Conservation (phyloP, 164 flowering plant genomes). For the Cinnamomum micranthum region DNA sequence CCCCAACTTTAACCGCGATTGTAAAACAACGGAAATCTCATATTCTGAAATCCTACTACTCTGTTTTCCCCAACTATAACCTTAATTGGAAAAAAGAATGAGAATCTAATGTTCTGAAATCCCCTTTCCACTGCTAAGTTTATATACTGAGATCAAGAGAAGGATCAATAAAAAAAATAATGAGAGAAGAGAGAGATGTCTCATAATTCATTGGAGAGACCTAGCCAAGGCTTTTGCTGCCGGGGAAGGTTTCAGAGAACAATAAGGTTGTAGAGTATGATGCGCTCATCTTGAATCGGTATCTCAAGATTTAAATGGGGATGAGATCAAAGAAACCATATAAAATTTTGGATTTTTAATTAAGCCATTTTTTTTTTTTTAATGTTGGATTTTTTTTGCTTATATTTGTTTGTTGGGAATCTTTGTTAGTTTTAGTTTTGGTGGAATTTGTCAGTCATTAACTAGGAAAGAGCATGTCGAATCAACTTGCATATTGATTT, state of each 20-base stretch:
- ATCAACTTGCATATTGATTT: too few relatives aligned
- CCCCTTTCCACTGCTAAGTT: too few relatives aligned
- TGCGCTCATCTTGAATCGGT: conserved; percentile 50
- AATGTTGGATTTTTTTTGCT: too few relatives aligned
- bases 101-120: neutral
- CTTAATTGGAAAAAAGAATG: neutral
- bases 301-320: conserved; percentile 64
- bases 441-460: too few relatives aligned
- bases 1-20: neutral
- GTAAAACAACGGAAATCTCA: too few relatives aligned
- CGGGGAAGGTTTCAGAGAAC: conserved; percentile 75
- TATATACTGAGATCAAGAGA: neutral
- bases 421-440: too few relatives aligned
- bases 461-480: too few relatives aligned
- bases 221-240: conserved; percentile 76
- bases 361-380: too few relatives aligned
- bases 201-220: conserved; percentile 56
- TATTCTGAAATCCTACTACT: too few relatives aligned
- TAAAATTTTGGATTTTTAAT: conserved; percentile 1
- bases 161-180: neutral
- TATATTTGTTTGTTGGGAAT: too few relatives aligned
- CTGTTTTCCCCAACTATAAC: too few relatives aligned
- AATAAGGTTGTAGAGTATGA: conserved; percentile 92
- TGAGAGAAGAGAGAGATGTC: conserved; percentile 17
- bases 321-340: conserved; percentile 83